phyloP scores from a whole-genome alignment of 495 filamentous ascomycete species.

The Aspergillus mulundensis region DNA sequence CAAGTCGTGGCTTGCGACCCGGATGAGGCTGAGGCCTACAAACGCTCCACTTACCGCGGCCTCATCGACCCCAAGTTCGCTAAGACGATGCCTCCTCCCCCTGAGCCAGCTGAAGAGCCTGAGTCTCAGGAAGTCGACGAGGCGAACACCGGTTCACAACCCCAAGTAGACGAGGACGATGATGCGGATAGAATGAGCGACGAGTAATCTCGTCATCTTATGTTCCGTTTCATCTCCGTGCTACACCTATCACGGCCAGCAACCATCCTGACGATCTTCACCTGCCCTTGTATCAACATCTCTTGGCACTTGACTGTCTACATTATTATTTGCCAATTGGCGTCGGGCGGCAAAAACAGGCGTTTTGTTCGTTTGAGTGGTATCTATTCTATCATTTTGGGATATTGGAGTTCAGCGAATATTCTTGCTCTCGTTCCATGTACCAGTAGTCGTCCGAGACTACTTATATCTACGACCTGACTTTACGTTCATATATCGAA shows the following conservation, averaged over 20 bases:
- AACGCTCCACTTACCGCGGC: constrained; percentile 39
- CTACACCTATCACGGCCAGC: background rate
- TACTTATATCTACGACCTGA: background rate
- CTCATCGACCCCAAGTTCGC: constrained; percentile 45
- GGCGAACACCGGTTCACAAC: background rate
- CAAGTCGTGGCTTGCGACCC: constrained; percentile 52
- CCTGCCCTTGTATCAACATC: background rate
- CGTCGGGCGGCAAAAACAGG: constrained; percentile 5
- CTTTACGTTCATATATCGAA: background rate
- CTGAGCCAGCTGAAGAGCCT: constrained; percentile 25
- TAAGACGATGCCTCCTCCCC: constrained; percentile 34
- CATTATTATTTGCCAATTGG: background rate
- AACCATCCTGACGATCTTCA: background rate
- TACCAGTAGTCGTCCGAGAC: background rate
- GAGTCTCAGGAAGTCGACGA: constrained; percentile 2
- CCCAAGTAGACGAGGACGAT: constrained; percentile 7
- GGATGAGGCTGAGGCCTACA: constrained; percentile 49
- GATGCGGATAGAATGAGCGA: constrained; percentile 26
- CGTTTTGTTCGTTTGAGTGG: constrained; percentile 4
- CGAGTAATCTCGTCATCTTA: constrained; percentile 13
- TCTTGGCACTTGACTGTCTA: background rate
- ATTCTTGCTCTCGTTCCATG: background rate
- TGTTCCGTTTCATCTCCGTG: background rate
- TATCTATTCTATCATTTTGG: background rate
- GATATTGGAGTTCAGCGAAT: constrained; percentile 6